Evolutionary conservation across 257 asterid genomes (phyloP).

Genomic region (Vinca minor): DNA sequence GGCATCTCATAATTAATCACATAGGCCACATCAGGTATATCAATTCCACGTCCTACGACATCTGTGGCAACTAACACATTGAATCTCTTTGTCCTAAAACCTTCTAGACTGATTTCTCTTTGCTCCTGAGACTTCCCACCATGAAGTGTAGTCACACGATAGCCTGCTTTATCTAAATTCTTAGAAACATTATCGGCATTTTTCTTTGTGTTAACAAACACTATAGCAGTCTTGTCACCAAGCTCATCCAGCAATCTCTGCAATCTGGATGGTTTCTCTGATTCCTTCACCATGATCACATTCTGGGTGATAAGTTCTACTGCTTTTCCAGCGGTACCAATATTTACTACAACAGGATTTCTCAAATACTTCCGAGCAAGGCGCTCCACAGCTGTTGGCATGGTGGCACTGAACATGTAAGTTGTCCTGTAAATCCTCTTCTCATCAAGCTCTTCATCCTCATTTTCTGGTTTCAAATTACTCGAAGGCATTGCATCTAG

Average conservation of each 20-base stretch:
- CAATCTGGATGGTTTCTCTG: conserved; percentile 20
- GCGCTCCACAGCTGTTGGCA: conserved; percentile 30
- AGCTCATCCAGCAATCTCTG: conserved; percentile 24
- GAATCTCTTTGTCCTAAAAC: conserved; percentile 25
- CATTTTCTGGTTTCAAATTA: conserved; percentile 29
- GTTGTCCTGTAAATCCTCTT: conserved; percentile 25
- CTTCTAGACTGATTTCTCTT: conserved; percentile 26
- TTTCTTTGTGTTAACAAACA: conserved; percentile 24
- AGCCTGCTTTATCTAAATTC: conserved; percentile 18
- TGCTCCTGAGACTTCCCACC: conserved; percentile 31
- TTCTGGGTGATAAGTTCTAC: conserved; percentile 27
- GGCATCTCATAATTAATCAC: conserved; percentile 29
- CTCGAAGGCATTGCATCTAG: conserved; percentile 29
- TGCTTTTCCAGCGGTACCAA: conserved; percentile 26
- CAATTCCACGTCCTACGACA: conserved; percentile 30
- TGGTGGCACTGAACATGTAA: conserved; percentile 28
- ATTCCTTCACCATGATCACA: conserved; percentile 25
- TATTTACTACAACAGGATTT: conserved; percentile 25
- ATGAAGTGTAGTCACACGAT: conserved; percentile 27
- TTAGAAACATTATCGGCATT: conserved; percentile 19
- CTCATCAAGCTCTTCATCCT: conserved; percentile 26
- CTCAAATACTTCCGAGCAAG: conserved; percentile 25
- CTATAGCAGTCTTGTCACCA: conserved; percentile 30
- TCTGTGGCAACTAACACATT: conserved; percentile 27
- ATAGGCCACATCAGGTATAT: conserved; percentile 31